phyloP scores from a whole-genome alignment of 2,329 filamentous ascomycete genomes.

The Chaetomiaceae sp. region DNA sequence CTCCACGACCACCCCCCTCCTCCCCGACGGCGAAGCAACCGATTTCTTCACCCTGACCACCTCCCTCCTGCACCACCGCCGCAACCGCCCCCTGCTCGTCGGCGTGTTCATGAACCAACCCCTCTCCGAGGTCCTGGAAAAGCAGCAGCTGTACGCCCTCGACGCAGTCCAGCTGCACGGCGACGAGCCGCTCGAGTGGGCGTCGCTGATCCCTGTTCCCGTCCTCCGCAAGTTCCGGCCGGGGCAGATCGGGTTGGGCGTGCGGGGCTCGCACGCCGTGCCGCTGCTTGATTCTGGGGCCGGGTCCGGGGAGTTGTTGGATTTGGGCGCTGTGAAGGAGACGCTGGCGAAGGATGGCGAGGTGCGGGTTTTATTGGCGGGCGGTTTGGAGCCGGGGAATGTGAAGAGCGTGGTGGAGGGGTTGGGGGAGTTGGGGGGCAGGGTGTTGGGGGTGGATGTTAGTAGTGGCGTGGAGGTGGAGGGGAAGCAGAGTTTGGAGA shows the following conservation, averaged over 20 bases:
- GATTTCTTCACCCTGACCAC: conserved; percentile 66
- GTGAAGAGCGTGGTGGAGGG: conserved; percentile 59
- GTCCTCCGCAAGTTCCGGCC: conserved; percentile 84
- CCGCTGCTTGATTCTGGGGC: conserved; percentile 82
- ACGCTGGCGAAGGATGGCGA: conserved; percentile 61
- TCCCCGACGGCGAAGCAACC: conserved; percentile 30
- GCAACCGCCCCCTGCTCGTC: conserved; percentile 67
- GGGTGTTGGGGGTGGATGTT: conserved; percentile 80
- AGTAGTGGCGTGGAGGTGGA: conserved; percentile 88
- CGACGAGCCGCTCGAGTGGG: conserved; percentile 88
- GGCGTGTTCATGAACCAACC: conserved; percentile 94
- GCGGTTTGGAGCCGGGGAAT: conserved; percentile 76
- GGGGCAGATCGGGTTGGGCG: conserved; percentile 61
- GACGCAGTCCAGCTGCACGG: conserved; percentile 94
- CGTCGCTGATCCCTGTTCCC: conserved; percentile 79
- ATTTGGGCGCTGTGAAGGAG: conserved; percentile 61
- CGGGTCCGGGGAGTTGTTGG: conserved; percentile 74
- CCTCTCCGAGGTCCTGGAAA: conserved; percentile 70
- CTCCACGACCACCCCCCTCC: background rate
- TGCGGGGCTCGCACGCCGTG: conserved; percentile 74
- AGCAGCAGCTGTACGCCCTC: conserved; percentile 68
- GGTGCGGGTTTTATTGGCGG: conserved; percentile 75
- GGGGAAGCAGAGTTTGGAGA: conserved; percentile 72
- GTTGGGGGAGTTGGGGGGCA: conserved; percentile 52
- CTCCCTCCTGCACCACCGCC: conserved; percentile 42